Evolutionary conservation across 139 green algal species (phyloP).

Genomic region (Chlamydomonas incerta): DNA sequence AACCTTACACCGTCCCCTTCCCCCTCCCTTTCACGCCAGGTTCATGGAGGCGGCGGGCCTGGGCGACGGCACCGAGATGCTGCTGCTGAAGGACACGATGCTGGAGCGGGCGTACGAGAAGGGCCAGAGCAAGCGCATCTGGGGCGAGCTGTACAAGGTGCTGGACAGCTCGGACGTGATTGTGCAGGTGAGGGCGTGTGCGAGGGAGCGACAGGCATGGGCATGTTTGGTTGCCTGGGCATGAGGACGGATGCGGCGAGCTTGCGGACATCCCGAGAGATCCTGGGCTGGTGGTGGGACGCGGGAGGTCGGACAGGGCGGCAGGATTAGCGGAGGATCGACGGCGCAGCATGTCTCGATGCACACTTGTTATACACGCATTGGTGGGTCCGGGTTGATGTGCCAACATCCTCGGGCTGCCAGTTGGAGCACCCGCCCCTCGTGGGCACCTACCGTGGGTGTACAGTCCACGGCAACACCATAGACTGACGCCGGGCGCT

Average conservation of each 20-base stretch:
- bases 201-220: too few relatives aligned
- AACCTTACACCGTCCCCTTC: too few relatives aligned
- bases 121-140: conserved; percentile 97
- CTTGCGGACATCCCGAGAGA: too few relatives aligned
- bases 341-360: too few relatives aligned
- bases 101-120: conserved; percentile 69
- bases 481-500: conserved; percentile 47
- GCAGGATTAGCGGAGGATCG: too few relatives aligned
- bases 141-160: conserved; percentile 99
- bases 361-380: too few relatives aligned
- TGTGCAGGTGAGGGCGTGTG: conserved; percentile 83
- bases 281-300: too few relatives aligned
- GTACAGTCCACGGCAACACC: conserved; percentile 67
- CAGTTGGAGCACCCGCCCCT: conserved; percentile 14
- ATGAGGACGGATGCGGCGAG: too few relatives aligned
- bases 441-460: conserved; percentile 28
- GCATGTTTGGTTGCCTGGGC: too few relatives aligned
- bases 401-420: conserved; percentile 37
- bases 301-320: too few relatives aligned
- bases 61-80: conserved; percentile 2
- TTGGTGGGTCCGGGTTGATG: conserved; percentile 36
- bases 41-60: conserved; percentile 38
- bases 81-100: background rate
- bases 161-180: conserved; percentile 97
- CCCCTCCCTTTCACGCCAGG: conserved; percentile 4